Percentiles rank a stretch among this genome's conserved stretches.
These are phyloP conservation scores for Aspergillus vadensis DNA, from an alignment of 2,329 filamentous ascomycete species.

Conservation along the genomic window DNA sequence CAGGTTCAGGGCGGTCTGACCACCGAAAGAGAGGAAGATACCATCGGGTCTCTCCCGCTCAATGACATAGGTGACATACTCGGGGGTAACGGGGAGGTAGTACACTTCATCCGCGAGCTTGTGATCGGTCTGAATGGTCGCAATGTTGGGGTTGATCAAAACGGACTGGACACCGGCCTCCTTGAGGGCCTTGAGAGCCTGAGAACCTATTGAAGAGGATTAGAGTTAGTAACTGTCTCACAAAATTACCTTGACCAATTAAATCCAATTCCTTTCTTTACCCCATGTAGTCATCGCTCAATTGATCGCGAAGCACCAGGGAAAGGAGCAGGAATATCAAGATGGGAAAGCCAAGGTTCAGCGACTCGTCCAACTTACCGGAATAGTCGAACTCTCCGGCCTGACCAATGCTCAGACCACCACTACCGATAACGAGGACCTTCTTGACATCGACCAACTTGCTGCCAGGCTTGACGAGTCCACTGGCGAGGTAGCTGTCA, in stretches of 20 bases:
- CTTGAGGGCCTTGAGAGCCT: constrained; percentile 95
- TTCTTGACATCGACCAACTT: constrained; percentile 91
- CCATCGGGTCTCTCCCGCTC: constrained; percentile 94
- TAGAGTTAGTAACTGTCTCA: constrained; percentile 23
- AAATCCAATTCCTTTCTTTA: not conserved
- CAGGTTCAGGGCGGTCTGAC: constrained; percentile 93
- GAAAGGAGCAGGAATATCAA: not conserved
- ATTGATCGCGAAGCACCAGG: not conserved
- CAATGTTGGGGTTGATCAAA: constrained; percentile 97
- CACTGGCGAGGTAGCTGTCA: constrained; percentile 86
- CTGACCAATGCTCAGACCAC: constrained; percentile 94
- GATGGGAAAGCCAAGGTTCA: not conserved
- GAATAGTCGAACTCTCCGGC: constrained; percentile 99
- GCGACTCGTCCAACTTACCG: constrained; percentile 60
- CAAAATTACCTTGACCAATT: too few relatives aligned
- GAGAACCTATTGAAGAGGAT: constrained; percentile 65
- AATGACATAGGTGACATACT: constrained; percentile 97
- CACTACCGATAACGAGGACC: constrained; percentile 92
- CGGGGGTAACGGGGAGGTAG: constrained; percentile 94
- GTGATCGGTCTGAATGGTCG: constrained; percentile 97
- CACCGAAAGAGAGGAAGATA: constrained; percentile 95
- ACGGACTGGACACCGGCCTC: constrained; percentile 90
- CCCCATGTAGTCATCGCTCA: not conserved
- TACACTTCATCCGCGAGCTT: constrained; percentile 95
- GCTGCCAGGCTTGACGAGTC: constrained; percentile 74